A percentile compares a stretch with the other conserved stretches of the same genome.
Conservation (phyloP, 805 yeast species). For the Millerozyma miso region DNA sequence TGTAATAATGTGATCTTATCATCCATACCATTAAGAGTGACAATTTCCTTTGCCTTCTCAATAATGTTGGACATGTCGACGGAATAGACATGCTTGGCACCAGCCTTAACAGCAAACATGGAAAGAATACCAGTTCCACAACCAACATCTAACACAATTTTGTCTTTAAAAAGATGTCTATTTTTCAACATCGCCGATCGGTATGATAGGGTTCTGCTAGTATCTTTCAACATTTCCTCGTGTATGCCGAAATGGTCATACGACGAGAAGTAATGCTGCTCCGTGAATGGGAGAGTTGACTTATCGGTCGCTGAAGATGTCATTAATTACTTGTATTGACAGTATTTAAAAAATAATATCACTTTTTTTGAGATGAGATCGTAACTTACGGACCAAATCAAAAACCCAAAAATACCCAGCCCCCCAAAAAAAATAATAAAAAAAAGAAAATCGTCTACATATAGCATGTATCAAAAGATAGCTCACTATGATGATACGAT, state of each 20-base stretch:
- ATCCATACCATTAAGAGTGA: constrained; percentile 73
- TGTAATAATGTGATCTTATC: constrained; percentile 84
- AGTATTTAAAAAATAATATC: not conserved
- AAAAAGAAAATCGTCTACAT: too few relatives aligned
- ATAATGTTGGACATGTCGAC: constrained; percentile 97
- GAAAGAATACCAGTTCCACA: constrained; percentile 98
- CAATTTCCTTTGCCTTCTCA: constrained; percentile 90
- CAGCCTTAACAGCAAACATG: constrained; percentile 98
- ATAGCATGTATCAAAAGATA: too few relatives aligned
- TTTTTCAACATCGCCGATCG: constrained; percentile 90
- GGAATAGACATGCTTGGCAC: constrained; percentile 96
- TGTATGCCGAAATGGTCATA: constrained; percentile 97
- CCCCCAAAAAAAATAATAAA: too few relatives aligned
- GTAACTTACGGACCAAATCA: too few relatives aligned
- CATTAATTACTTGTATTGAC: not conserved
- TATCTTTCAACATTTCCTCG: constrained; percentile 97
- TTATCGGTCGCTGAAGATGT: constrained; percentile 62
- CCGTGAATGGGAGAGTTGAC: constrained; percentile 58
- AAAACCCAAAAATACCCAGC: too few relatives aligned
- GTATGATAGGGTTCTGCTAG: constrained; percentile 86
- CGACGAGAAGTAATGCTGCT: constrained; percentile 92
- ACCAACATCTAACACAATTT: constrained; percentile 94
- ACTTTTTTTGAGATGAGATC: not conserved
- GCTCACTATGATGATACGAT: too few relatives aligned
- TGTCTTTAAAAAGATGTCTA: constrained; percentile 83